Evolutionary conservation across 805 yeast species (phyloP), one percentile per base, ranked within the genome.

Genomic region (Scheffersomyces amazonensis): DNA sequence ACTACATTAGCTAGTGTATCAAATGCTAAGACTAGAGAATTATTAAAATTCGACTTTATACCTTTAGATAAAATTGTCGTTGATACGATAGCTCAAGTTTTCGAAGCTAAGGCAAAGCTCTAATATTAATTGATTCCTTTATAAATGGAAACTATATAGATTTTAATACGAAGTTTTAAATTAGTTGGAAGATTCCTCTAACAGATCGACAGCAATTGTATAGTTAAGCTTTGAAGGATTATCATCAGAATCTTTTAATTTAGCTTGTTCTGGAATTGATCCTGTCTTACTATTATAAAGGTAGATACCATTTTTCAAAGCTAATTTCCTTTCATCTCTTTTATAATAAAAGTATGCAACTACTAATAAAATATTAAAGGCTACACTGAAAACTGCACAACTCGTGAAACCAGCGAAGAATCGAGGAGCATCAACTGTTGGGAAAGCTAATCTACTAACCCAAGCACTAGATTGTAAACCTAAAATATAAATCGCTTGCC

Each of bases 391-490:
- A 10, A 66, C 45, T 11, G 77, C 71, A 19, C 79, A 71, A 15
- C 72, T 71, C 2, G 73, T 56, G 53, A 66, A 80, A 42, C 84
- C 85, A 34, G 72, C 77, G 32, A 60, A 60, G 52, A 64, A 80
- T 29, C 75, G 59, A 20, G 86, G 86, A 5, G 80, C 69, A 37
- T 78, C 82, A 4, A 64, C 71, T 1, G 85, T 80, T 43, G 72
- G 76, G 69, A 83, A 80, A 31, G 73, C 66, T 34, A 64, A 48
- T 4, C 77, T 66, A 1, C 78, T 59, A 42, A 70, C 71, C 75
- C 78, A 78, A 0, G 79, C 78, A 16, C 76, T 69, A 13, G 78
- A 67, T 3, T 76, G 64, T 48, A 76, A 80, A 3, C 81, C 80
- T 32, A 77, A 48, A 13, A 64, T 62, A 52, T 80, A 78, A 58